Conservation (phyloP, 78 protist genomes). For the Tieghemostelium lacteum region DNA sequence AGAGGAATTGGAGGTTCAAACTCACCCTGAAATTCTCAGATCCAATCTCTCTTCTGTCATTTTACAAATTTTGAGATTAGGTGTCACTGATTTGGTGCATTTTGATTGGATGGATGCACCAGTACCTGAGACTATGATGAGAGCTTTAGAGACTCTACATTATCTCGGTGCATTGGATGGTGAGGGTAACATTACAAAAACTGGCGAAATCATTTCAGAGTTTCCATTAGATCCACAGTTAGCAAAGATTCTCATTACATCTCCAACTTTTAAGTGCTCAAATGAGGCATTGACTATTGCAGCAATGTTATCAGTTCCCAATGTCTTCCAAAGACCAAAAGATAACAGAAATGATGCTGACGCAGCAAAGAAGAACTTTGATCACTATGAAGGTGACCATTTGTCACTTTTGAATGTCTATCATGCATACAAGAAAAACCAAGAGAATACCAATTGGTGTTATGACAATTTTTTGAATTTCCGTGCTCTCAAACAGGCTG, state of each 20-base stretch:
- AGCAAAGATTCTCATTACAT: conserved; percentile 90
- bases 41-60: conserved; percentile 91
- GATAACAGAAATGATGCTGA: conserved; percentile 90
- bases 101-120: conserved; percentile 99
- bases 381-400: conserved; percentile 99
- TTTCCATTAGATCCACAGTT: conserved; percentile 99
- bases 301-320: conserved; percentile 95
- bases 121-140: conserved; percentile 98
- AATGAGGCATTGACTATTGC: conserved; percentile 95
- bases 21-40: conserved; percentile 99
- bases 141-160: conserved; percentile 97
- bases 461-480: conserved; percentile 93
- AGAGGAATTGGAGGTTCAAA: conserved; percentile 91
- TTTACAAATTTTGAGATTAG: conserved; percentile 93
- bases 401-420: conserved; percentile 97
- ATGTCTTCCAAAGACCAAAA: conserved; percentile 94
- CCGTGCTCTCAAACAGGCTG: conserved; percentile 94
- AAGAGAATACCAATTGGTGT: conserved; percentile 73
- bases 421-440: conserved; percentile 93
- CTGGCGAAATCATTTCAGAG: conserved; percentile 94
- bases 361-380: conserved; percentile 90
- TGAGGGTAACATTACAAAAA: conserved; percentile 94
- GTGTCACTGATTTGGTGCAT: conserved; percentile 97
- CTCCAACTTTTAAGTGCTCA: conserved; percentile 87
- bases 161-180: conserved; percentile 98